Percentiles rank a stretch among this genome's conserved stretches.
Evolutionary conservation across 768 basidiomycete genomes (phyloP).

Genomic region (Amanita subjunquillea): DNA sequence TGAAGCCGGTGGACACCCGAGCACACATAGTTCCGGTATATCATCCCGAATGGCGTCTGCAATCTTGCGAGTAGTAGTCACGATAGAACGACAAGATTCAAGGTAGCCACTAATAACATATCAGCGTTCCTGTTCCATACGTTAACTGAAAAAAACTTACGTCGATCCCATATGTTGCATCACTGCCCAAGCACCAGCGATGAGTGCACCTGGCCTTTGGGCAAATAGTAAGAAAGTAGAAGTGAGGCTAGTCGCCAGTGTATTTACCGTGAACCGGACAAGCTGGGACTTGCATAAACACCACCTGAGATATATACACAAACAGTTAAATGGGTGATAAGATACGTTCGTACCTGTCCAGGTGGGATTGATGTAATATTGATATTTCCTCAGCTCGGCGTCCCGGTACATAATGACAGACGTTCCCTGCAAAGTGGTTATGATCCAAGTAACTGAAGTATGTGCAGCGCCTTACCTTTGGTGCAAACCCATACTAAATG

Average conservation of each 20-base stretch:
- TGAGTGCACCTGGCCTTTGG: conserved; percentile 75
- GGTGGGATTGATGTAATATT: conserved; percentile 76
- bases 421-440: conserved; percentile 44
- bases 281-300: conserved; percentile 81
- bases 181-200: conserved; percentile 95
- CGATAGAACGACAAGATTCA: conserved; percentile 75
- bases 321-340: background rate
- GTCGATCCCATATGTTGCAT: conserved; percentile 88
- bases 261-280: conserved; percentile 80
- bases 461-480: conserved; percentile 46
- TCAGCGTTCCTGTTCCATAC: background rate
- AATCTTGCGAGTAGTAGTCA: conserved; percentile 62
- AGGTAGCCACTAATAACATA: conserved; percentile 63
- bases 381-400: conserved; percentile 62
- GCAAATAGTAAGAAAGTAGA: background rate
- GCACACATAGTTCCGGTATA: conserved; percentile 77
- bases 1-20: conserved; percentile 84
- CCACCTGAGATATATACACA: conserved; percentile 40
- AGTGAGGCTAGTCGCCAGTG: background rate
- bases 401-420: conserved; percentile 94
- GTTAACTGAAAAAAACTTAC: conserved; percentile 31
- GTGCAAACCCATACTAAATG: conserved; percentile 81
- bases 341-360: conserved; percentile 54
- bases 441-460: background rate
- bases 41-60: conserved; percentile 52